These are phyloP conservation scores for Tardiomyces digboiensis DNA, from an alignment of 1,139 yeast genomes.

Conservation along the genomic window DNA sequence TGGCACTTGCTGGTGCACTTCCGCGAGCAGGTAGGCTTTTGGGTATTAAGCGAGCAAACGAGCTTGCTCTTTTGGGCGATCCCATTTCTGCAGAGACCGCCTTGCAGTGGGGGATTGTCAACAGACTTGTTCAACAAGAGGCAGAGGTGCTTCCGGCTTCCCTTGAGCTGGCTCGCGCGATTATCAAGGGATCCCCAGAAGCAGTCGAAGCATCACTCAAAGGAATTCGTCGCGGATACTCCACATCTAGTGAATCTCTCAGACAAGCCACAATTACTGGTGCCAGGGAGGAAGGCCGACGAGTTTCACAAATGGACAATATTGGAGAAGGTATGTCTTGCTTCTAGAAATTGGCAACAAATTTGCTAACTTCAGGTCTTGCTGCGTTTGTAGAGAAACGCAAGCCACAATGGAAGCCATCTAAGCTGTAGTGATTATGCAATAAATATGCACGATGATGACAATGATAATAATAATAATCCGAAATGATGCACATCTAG, in stretches of 20 bases:
- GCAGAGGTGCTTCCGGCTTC: conserved; percentile 20
- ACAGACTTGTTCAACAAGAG: conserved; percentile 15
- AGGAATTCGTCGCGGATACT: conserved; percentile 20
- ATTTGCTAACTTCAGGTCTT: conserved; percentile 9
- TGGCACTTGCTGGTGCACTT: conserved; percentile 25
- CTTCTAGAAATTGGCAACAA: neutral
- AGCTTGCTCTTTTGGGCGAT: conserved; percentile 23
- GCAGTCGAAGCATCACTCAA: conserved; percentile 18
- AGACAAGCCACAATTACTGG: conserved; percentile 15
- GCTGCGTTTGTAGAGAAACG: conserved; percentile 20
- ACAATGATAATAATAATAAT: too few relatives aligned
- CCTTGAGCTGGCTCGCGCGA: conserved; percentile 16
- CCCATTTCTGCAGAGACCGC: conserved; percentile 22
- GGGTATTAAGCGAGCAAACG: conserved; percentile 22
- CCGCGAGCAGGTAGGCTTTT: conserved; percentile 21
- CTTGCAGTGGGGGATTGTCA: conserved; percentile 22
- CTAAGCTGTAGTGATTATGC: conserved; percentile 1
- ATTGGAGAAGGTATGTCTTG: conserved; percentile 9
- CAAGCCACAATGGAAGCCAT: conserved; percentile 17
- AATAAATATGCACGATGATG: too few relatives aligned
- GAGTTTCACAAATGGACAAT: conserved; percentile 12
- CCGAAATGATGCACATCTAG: too few relatives aligned
- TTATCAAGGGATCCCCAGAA: conserved; percentile 22
- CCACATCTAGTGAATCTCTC: conserved; percentile 12
- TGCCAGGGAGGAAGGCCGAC: conserved; percentile 8